A percentile compares a stretch with the other conserved stretches of the same genome.
phyloP scores from a whole-genome alignment of 2,329 filamentous ascomycete species.

The Beauveria sp. region DNA sequence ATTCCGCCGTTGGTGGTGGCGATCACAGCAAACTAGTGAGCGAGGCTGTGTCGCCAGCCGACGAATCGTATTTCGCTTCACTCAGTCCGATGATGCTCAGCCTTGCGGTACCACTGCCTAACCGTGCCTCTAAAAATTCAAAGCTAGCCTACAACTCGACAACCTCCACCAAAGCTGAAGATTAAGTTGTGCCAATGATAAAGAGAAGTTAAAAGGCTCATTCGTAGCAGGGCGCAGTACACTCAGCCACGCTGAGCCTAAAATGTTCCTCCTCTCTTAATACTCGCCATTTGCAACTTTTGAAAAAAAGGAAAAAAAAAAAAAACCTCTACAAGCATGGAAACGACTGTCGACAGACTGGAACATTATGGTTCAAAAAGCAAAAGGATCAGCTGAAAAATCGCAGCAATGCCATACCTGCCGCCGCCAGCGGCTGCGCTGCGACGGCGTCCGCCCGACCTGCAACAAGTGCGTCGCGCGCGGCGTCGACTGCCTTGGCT shows the following conservation, averaged over 20 bases:
- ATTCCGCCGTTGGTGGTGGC: too few relatives aligned
- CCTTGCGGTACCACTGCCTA: neutral
- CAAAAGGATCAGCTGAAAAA: neutral
- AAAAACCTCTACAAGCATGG: neutral
- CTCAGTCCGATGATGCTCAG: neutral
- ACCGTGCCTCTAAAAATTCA: neutral
- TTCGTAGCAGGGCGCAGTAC: neutral
- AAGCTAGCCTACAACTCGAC: neutral
- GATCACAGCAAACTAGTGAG: too few relatives aligned
- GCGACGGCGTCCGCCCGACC: constrained; percentile 11
- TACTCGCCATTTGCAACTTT: neutral
- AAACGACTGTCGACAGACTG: too few relatives aligned
- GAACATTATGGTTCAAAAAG: neutral
- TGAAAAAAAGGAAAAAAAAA: neutral
- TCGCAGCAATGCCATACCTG: constrained; percentile 12
- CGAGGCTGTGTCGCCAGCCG: too few relatives aligned
- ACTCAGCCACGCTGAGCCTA: neutral
- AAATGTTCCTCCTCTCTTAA: neutral
- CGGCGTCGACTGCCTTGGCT: constrained; percentile 14
- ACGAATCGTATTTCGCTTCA: neutral
- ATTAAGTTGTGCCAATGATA: neutral
- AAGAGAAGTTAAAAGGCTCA: neutral
- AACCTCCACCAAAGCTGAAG: neutral
- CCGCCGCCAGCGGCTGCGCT: constrained; percentile 13
- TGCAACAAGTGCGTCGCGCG: constrained; percentile 13